Conservation (phyloP, 1,284 basidiomycete species). For the Phenoliferia sp. region DNA sequence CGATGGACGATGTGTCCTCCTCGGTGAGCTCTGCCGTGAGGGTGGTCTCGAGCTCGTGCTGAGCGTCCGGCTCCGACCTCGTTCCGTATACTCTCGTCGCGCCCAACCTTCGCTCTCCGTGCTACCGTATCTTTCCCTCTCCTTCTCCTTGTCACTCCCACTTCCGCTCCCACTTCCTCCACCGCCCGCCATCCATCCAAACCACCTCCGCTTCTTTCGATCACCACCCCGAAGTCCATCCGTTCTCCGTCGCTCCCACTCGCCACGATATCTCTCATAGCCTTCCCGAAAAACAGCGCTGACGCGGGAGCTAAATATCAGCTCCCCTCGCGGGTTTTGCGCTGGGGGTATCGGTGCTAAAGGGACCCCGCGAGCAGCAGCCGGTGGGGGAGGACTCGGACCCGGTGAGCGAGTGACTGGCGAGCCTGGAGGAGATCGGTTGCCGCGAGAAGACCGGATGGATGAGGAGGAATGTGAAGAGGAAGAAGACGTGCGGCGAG, state of each 20-base stretch:
- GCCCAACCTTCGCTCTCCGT: neutral
- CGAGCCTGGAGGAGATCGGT: conserved; percentile 33
- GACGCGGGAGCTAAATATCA: conserved; percentile 89
- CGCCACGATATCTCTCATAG: conserved; percentile 85
- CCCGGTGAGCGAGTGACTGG: conserved; percentile 34
- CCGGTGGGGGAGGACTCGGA: conserved; percentile 6
- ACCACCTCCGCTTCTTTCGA: neutral
- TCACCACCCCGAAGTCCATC: neutral
- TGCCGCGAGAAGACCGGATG: conserved; percentile 24
- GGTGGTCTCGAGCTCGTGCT: neutral
- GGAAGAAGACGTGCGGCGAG: conserved; percentile 1
- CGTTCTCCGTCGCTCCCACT: conserved; percentile 64
- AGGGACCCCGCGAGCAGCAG: conserved; percentile 42
- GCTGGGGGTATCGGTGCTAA: conserved; percentile 83
- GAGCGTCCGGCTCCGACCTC: neutral
- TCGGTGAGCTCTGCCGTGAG: neutral
- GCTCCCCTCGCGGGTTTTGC: conserved; percentile 84
- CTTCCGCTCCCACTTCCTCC: neutral
- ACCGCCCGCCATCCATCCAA: neutral
- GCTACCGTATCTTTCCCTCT: neutral
- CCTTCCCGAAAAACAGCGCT: conserved; percentile 76
- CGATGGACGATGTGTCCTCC: neutral
- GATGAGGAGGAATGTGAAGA: conserved; percentile 34
- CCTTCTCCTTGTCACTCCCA: neutral
- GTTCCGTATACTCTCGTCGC: neutral